A percentile compares a stretch with the other conserved stretches of the same genome.
These are phyloP conservation scores for Kurtzmaniella natalensis DNA, from an alignment of 1,139 yeast species.

Conservation along the genomic window DNA sequence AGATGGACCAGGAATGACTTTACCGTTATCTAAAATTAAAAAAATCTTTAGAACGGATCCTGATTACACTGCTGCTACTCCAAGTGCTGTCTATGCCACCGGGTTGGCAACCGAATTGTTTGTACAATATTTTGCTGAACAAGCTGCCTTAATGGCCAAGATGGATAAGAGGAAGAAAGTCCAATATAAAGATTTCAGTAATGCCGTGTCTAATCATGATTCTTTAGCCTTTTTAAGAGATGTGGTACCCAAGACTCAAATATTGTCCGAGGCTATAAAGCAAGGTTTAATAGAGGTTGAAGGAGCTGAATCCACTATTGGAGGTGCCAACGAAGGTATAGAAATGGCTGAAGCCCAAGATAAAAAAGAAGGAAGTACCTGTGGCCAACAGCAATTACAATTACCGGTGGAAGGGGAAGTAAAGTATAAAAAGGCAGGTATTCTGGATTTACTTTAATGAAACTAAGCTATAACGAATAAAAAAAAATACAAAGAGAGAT, in stretches of 20 bases:
- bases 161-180: slow-evolving; percentile 68
- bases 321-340: background rate
- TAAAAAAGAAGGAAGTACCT: slow-evolving; percentile 17
- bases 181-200: slow-evolving; percentile 69
- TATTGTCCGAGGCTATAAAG: slow-evolving; percentile 48
- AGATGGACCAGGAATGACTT: slow-evolving; percentile 21
- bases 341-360: slow-evolving; percentile 10
- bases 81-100: slow-evolving; percentile 74
- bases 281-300: slow-evolving; percentile 39
- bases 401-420: slow-evolving; percentile 17
- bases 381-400: slow-evolving; percentile 36
- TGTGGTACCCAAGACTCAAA: slow-evolving; percentile 60
- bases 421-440: slow-evolving; percentile 27
- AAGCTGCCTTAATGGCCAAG: slow-evolving; percentile 67
- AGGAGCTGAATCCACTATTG: background rate
- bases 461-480: no score
- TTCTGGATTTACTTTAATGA: slow-evolving; percentile 26
- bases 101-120: slow-evolving; percentile 88
- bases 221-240: slow-evolving; percentile 65
- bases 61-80: slow-evolving; percentile 72
- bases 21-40: slow-evolving; percentile 81
- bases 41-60: slow-evolving; percentile 83
- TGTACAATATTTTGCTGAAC: slow-evolving; percentile 74
- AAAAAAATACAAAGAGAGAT: no score
- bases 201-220: slow-evolving; percentile 64